phyloP scores from a whole-genome alignment of 2,329 filamentous ascomycete species.

The Talaromyces sp. region DNA sequence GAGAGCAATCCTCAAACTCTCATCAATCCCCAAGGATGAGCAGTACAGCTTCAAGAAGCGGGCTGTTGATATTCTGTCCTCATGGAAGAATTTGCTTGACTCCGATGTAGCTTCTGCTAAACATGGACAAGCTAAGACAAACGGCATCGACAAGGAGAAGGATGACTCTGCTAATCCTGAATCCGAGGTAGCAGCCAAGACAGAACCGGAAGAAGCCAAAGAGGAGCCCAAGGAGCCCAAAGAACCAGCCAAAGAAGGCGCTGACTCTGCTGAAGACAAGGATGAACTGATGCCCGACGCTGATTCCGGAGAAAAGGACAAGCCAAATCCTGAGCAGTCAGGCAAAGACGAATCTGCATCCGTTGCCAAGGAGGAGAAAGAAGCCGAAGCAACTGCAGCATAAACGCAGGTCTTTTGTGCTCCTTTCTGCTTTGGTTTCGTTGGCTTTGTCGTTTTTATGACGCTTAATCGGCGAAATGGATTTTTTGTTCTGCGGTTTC shows the following conservation, averaged over 20 bases:
- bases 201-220: not conserved
- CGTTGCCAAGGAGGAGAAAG: conserved; percentile 4
- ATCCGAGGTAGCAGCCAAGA: not conserved
- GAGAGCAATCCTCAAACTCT: conserved; percentile 86
- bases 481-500: not conserved
- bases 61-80: conserved; percentile 71
- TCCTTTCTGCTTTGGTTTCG: not conserved
- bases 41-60: conserved; percentile 86
- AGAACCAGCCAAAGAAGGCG: not conserved
- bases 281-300: conserved; percentile 6
- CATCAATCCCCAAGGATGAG: conserved; percentile 78
- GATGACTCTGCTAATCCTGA: conserved; percentile 8
- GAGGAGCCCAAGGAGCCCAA: conserved; percentile 3
- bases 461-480: not conserved
- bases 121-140: conserved; percentile 42
- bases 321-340: conserved; percentile 24
- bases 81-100: conserved; percentile 82
- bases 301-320: conserved; percentile 21
- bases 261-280: not conserved
- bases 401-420: not conserved
- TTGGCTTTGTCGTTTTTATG: not conserved
- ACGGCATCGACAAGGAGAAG: conserved; percentile 36
- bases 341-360: conserved; percentile 20
- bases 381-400: not conserved
- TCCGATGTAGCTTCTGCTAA: conserved; percentile 45